Evolutionary conservation across 108 stramenopile genomes (phyloP).

Genomic region (Nitzschia sp.): DNA sequence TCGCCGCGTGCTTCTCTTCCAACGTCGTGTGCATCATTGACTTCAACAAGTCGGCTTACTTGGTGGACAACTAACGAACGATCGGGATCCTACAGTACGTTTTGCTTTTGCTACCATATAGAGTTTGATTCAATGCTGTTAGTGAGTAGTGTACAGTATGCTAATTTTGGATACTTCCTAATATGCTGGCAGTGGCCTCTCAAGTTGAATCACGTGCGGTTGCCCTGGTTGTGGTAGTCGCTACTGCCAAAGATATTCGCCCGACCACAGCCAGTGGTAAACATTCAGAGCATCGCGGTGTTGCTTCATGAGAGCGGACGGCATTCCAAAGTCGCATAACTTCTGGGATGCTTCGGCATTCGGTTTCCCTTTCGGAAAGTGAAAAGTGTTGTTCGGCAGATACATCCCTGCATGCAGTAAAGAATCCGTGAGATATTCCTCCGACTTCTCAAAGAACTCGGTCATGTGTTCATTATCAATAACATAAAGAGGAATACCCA

Average conservation of each 20-base stretch:
- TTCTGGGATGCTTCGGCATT: conserved; percentile 4
- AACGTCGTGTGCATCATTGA: conserved; percentile 88
- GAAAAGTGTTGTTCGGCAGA: conserved; percentile 2
- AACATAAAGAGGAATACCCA: conserved; percentile 14
- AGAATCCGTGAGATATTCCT: not conserved
- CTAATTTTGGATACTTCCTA: not conserved
- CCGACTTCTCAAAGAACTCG: conserved; percentile 5
- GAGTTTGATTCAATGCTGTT: too few species aligned
- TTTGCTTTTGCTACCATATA: too few species aligned
- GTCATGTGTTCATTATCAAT: conserved; percentile 17
- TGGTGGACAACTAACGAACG: not conserved
- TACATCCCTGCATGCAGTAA: not conserved
- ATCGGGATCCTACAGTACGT: too few species aligned
- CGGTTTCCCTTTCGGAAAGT: not conserved
- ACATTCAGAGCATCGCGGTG: not conserved
- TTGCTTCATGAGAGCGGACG: conserved; percentile 13
- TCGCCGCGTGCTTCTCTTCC: conserved; percentile 89
- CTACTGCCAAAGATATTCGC: not conserved
- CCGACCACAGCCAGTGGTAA: conserved; percentile 16
- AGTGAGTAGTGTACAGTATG: not conserved
- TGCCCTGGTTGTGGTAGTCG: too few species aligned
- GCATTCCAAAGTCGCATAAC: conserved; percentile 18
- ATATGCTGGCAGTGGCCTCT: too few species aligned
- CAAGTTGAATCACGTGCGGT: too few species aligned
- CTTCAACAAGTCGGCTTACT: conserved; percentile 38